A percentile compares a stretch with the other conserved stretches of the same genome.
Evolutionary conservation across 108 stramenopile species (phyloP).

Genomic region (Pseudonitzschia multiseries): DNA sequence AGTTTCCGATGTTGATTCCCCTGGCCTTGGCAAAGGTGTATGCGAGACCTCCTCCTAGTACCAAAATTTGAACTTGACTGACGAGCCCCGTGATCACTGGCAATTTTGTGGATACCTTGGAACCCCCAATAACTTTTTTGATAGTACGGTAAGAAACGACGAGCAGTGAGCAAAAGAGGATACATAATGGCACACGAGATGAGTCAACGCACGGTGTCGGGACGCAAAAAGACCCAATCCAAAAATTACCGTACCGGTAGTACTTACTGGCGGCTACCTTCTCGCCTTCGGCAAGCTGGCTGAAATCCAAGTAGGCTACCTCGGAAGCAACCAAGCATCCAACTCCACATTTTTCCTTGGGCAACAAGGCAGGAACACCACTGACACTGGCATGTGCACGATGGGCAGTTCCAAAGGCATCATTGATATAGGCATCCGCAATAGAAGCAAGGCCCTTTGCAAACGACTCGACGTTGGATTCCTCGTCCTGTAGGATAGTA

Average conservation of each 20-base stretch:
- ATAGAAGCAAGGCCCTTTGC: constrained; percentile 52
- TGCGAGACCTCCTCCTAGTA: constrained; percentile 96
- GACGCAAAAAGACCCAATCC: neutral
- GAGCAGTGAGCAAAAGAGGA: constrained; percentile 12
- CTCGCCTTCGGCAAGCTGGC: constrained; percentile 21
- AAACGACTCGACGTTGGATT: constrained; percentile 74
- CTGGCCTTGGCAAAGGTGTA: constrained; percentile 96
- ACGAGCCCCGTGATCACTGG: constrained; percentile 89
- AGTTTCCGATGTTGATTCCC: constrained; percentile 75
- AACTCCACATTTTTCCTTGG: constrained; percentile 44
- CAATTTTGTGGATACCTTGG: constrained; percentile 98
- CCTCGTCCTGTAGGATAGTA: constrained; percentile 33
- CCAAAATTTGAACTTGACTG: constrained; percentile 82
- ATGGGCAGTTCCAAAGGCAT: constrained; percentile 99
- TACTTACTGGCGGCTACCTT: constrained; percentile 40
- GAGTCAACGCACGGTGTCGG: neutral
- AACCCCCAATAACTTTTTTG: constrained; percentile 91
- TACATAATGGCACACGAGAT: constrained; percentile 31
- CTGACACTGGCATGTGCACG: constrained; percentile 78
- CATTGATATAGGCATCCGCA: constrained; percentile 90
- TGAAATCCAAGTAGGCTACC: constrained; percentile 48
- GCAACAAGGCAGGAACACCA: constrained; percentile 57
- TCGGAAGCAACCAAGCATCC: constrained; percentile 51
- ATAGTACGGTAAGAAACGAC: neutral
- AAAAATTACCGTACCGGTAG: neutral